Conservation (phyloP, 208 protist species). For the Trypanosoma caninum region DNA sequence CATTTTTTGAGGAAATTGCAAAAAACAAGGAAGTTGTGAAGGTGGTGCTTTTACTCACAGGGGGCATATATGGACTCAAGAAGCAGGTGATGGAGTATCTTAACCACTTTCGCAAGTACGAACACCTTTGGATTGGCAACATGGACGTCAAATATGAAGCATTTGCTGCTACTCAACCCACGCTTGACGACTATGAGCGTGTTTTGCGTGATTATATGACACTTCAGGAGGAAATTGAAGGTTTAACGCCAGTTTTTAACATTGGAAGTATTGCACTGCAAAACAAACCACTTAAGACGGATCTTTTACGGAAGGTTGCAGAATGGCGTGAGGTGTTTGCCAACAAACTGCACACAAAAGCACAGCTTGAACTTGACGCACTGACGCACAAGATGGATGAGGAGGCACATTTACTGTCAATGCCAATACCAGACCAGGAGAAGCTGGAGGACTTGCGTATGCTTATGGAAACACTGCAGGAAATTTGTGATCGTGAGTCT, state of each 20-base stretch:
- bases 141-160: slow-evolving; percentile 91
- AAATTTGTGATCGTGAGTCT: slow-evolving; percentile 91
- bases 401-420: slow-evolving; percentile 77
- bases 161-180: slow-evolving; percentile 79
- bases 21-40: slow-evolving; percentile 94
- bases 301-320: slow-evolving; percentile 83
- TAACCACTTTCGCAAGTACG: slow-evolving; percentile 87
- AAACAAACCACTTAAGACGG: slow-evolving; percentile 92
- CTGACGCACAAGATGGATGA: slow-evolving; percentile 95
- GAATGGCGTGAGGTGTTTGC: slow-evolving; percentile 95
- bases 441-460: slow-evolving; percentile 94
- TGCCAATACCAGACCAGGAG: slow-evolving; percentile 92
- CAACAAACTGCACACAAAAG: slow-evolving; percentile 92
- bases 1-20: slow-evolving; percentile 93
- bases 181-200: slow-evolving; percentile 92
- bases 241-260: slow-evolving; percentile 81
- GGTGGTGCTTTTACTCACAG: slow-evolving; percentile 93
- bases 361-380: slow-evolving; percentile 82
- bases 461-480: slow-evolving; percentile 90
- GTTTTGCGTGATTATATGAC: slow-evolving; percentile 88
- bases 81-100: slow-evolving; percentile 94
- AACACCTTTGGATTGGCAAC: slow-evolving; percentile 95
- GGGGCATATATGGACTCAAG: slow-evolving; percentile 90
- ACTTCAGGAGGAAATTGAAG: slow-evolving; percentile 90
- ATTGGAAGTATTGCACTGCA: slow-evolving; percentile 92